A percentile compares a stretch with the other conserved stretches of the same genome.
These are phyloP conservation scores for Triticum turgidum DNA, from an alignment of 176 grass and related monocot genomes.

Conservation along the genomic window DNA sequence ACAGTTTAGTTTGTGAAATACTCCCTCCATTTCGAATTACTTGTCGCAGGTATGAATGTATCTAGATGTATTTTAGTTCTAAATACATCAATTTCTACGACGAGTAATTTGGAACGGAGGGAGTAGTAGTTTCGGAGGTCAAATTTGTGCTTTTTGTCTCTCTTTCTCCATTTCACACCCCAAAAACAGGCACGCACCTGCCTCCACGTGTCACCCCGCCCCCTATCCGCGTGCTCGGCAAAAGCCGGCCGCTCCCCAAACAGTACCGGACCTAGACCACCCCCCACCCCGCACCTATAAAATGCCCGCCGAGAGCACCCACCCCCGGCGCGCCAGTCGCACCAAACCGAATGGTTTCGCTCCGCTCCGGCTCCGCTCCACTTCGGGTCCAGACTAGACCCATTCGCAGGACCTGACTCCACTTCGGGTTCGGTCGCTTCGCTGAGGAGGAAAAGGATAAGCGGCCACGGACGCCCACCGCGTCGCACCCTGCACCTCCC, in stretches of 20 bases:
- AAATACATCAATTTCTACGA: too few species aligned
- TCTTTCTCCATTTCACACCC: too few species aligned
- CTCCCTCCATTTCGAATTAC: too few species aligned
- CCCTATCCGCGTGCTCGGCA: not conserved
- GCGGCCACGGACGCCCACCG: not conserved
- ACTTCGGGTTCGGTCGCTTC: conserved; percentile 4
- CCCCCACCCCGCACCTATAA: conserved; percentile 36
- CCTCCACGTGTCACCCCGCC: not conserved
- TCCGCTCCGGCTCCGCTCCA: not conserved
- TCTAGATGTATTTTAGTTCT: too few species aligned
- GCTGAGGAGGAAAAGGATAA: conserved; percentile 25
- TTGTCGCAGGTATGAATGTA: too few species aligned
- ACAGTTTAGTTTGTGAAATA: too few species aligned
- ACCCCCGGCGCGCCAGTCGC: conserved; percentile 8
- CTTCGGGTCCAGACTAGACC: not conserved
- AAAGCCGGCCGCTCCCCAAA: not conserved
- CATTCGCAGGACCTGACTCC: not conserved
- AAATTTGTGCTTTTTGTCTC: too few species aligned
- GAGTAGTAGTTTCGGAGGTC: too few species aligned
- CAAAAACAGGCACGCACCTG: not conserved
- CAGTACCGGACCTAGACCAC: not conserved
- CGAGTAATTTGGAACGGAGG: too few species aligned
- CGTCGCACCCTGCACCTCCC: too few species aligned
- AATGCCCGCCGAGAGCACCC: conserved; percentile 5
- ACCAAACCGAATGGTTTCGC: not conserved